Percentiles rank a stretch among this genome's conserved stretches.
These are phyloP conservation scores for Magnusiomyces clavatus DNA, from an alignment of 1,139 yeast genomes.

Conservation along the genomic window DNA sequence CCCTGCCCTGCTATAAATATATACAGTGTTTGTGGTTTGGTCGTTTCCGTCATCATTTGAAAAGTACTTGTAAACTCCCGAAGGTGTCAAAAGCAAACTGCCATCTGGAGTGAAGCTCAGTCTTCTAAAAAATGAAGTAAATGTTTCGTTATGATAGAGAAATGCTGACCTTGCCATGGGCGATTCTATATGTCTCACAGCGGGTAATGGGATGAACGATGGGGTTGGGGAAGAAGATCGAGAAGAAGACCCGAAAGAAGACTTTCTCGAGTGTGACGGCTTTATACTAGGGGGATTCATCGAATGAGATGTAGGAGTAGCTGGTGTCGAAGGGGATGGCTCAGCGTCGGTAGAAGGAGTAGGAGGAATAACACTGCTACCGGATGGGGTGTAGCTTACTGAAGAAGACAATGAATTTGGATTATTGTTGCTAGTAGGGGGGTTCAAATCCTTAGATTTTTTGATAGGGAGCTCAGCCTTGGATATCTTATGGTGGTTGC, in stretches of 20 bases:
- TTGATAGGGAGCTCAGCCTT: constrained; percentile 12
- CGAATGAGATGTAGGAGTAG: constrained; percentile 16
- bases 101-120: constrained; percentile 89
- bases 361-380: constrained; percentile 2
- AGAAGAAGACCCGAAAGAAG: constrained; percentile 20
- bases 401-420: neutral
- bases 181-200: constrained; percentile 35
- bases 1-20: constrained; percentile 64
- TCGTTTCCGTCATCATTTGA: constrained; percentile 21
- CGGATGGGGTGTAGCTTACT: neutral
- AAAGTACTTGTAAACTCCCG: constrained; percentile 53
- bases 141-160: constrained; percentile 75
- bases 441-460: neutral
- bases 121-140: constrained; percentile 84
- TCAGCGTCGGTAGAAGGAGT: constrained; percentile 6
- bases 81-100: constrained; percentile 65
- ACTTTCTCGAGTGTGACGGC: constrained; percentile 24
- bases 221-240: constrained; percentile 23
- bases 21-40: constrained; percentile 59
- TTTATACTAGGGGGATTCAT: constrained; percentile 23
- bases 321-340: constrained; percentile 10
- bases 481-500: constrained; percentile 23
- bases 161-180: constrained; percentile 21
- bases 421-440: constrained; percentile 15
- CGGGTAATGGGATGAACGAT: constrained; percentile 35